These are phyloP conservation scores for Trichoderma sp. DNA, from an alignment of 2,329 filamentous ascomycete species.

Conservation along the genomic window DNA sequence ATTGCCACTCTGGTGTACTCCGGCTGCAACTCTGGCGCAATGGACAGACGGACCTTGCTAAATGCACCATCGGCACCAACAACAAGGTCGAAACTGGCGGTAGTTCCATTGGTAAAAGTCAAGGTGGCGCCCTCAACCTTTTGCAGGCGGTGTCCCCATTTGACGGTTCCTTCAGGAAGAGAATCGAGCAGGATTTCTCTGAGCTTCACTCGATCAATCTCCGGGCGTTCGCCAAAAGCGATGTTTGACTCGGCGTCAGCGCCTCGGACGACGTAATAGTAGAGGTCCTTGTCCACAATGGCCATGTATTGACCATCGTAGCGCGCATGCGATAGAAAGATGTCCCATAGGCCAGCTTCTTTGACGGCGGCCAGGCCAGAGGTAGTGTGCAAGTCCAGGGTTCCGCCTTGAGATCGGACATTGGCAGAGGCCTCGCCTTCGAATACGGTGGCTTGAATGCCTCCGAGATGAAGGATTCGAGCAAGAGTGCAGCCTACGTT, in stretches of 20 bases:
- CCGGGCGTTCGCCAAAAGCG: conserved; percentile 14
- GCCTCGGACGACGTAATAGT: conserved; percentile 2
- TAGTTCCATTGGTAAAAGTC: conserved; percentile 5
- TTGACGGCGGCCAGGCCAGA: conserved; percentile 15
- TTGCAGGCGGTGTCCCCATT: conserved; percentile 16
- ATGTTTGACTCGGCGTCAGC: neutral
- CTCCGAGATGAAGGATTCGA: conserved; percentile 12
- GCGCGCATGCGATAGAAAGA: conserved; percentile 9
- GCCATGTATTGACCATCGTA: conserved; percentile 21
- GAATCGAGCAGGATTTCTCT: conserved; percentile 15
- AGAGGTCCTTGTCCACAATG: neutral
- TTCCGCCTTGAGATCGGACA: conserved; percentile 16
- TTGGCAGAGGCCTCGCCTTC: conserved; percentile 15
- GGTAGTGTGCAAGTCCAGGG: conserved; percentile 10
- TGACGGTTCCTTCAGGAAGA: conserved; percentile 9
- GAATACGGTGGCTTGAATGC: conserved; percentile 13
- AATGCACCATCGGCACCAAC: conserved; percentile 29
- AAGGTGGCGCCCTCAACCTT: conserved; percentile 2
- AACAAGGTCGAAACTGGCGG: conserved; percentile 19
- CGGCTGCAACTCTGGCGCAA: conserved; percentile 43
- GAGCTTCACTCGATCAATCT: conserved; percentile 19
- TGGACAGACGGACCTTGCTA: conserved; percentile 26
- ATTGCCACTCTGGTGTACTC: conserved; percentile 48
- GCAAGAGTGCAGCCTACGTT: conserved; percentile 14
- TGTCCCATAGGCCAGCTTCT: conserved; percentile 13